phyloP scores from a whole-genome alignment of 225 moss, liverwort and hornwort species.

The Marchantia paleacea region DNA sequence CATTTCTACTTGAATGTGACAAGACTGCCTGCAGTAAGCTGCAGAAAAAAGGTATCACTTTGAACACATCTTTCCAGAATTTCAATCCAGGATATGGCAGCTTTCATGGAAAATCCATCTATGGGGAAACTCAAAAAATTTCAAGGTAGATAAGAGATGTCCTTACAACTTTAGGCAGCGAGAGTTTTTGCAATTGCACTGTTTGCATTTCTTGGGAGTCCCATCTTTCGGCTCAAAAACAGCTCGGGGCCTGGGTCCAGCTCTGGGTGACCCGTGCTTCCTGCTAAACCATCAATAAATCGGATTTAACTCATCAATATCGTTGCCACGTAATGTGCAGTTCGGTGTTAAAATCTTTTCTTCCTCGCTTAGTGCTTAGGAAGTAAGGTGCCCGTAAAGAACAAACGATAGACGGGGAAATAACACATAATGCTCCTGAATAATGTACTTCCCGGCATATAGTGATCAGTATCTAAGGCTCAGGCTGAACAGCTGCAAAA shows the following conservation, averaged over 20 bases:
- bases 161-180: slow-evolving; percentile 87
- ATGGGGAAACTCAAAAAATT: not conserved
- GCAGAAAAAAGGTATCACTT: not conserved
- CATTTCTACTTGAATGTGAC: not conserved
- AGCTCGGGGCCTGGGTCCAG: slow-evolving; percentile 52
- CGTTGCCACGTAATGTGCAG: not conserved
- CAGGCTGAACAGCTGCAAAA: no score
- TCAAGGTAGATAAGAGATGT: not conserved
- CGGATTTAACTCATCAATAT: not conserved
- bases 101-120: not conserved
- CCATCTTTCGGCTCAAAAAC: slow-evolving; percentile 60
- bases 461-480: no score
- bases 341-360: not conserved
- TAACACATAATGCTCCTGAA: no score
- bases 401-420: no score
- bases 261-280: slow-evolving; percentile 63
- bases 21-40: not conserved
- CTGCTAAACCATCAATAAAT: slow-evolving; percentile 36
- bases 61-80: not conserved
- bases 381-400: no score
- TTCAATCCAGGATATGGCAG: not conserved
- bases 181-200: slow-evolving; percentile 96
- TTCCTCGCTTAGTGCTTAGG: not conserved
- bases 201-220: slow-evolving; percentile 82
- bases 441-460: no score